phyloP scores from a whole-genome alignment of 1,284 basidiomycete genomes.

The Stygiomarasmius scandens region DNA sequence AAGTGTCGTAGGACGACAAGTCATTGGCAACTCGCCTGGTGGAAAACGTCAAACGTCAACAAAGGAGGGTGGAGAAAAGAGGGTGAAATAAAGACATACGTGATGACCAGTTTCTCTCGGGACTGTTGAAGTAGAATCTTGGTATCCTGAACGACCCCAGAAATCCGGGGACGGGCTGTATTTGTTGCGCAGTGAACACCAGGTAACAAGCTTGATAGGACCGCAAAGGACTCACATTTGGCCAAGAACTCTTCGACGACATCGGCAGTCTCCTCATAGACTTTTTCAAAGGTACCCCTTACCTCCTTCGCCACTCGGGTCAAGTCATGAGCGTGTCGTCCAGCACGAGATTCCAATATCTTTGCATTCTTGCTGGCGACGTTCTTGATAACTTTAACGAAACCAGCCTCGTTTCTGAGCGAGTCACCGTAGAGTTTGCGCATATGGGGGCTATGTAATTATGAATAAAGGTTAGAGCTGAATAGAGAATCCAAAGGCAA shows the following conservation, averaged over 20 bases:
- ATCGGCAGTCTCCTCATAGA: constrained; percentile 89
- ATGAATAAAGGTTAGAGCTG: constrained; percentile 1
- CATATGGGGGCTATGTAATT: constrained; percentile 86
- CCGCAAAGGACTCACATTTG: constrained; percentile 62
- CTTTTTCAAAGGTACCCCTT: constrained; percentile 91
- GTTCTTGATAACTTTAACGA: constrained; percentile 94
- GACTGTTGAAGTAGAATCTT: constrained; percentile 91
- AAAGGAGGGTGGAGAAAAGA: background rate
- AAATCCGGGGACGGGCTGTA: constrained; percentile 59
- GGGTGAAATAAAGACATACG: constrained; percentile 49
- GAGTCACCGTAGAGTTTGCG: constrained; percentile 91
- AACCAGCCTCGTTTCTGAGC: constrained; percentile 91
- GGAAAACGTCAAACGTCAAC: constrained; percentile 8
- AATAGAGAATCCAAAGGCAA: no score
- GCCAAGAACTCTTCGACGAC: constrained; percentile 92
- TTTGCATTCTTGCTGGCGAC: constrained; percentile 83
- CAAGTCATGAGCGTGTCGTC: constrained; percentile 75
- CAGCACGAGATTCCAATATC: constrained; percentile 67
- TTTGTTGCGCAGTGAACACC: background rate
- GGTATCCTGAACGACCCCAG: constrained; percentile 89
- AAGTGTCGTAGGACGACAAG: constrained; percentile 75
- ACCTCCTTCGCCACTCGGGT: constrained; percentile 86
- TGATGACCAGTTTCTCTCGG: constrained; percentile 86
- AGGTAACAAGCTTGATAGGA: background rate
- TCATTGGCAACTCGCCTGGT: constrained; percentile 81